Evolutionary conservation across 768 basidiomycete genomes (phyloP).

Genomic region (Lentinus tigrinus): DNA sequence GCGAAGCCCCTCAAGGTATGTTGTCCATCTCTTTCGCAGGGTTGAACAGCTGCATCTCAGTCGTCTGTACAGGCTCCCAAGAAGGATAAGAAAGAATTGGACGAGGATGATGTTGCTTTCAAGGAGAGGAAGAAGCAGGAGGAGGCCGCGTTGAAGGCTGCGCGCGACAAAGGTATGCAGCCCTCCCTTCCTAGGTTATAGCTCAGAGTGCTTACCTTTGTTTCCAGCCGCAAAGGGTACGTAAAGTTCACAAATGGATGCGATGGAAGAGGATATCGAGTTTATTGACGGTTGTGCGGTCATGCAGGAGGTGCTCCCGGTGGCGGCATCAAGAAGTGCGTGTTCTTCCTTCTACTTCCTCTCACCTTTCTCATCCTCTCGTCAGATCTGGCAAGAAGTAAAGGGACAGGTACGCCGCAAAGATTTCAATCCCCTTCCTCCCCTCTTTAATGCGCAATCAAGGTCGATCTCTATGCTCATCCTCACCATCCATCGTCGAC

Average conservation of each 20-base stretch:
- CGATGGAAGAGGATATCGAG: neutral
- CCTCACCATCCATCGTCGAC: neutral
- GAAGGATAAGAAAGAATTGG: slow-evolving; percentile 74
- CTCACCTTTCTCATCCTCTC: neutral
- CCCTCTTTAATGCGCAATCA: neutral
- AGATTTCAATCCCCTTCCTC: neutral
- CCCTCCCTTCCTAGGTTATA: neutral
- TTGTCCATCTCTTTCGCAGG: neutral
- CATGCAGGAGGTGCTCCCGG: slow-evolving; percentile 63
- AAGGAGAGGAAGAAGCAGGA: slow-evolving; percentile 79
- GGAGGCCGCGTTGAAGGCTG: slow-evolving; percentile 67
- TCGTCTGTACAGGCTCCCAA: slow-evolving; percentile 63
- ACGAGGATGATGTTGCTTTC: slow-evolving; percentile 70
- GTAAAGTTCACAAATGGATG: neutral
- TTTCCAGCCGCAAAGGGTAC: slow-evolving; percentile 58
- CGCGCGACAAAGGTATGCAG: slow-evolving; percentile 65
- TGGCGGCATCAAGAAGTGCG: slow-evolving; percentile 84
- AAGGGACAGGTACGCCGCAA: slow-evolving; percentile 1
- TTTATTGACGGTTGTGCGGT: slow-evolving; percentile 3
- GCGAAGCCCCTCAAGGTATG: slow-evolving; percentile 82
- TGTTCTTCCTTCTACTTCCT: neutral
- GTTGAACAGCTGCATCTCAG: neutral
- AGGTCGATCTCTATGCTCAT: neutral
- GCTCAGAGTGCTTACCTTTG: slow-evolving; percentile 2
- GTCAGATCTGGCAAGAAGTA: slow-evolving; percentile 73